Evolutionary conservation across 2,329 filamentous ascomycete species (phyloP), one percentile per base, ranked within the genome.

Genomic region (Lasiodiplodia gonubiensis): DNA sequence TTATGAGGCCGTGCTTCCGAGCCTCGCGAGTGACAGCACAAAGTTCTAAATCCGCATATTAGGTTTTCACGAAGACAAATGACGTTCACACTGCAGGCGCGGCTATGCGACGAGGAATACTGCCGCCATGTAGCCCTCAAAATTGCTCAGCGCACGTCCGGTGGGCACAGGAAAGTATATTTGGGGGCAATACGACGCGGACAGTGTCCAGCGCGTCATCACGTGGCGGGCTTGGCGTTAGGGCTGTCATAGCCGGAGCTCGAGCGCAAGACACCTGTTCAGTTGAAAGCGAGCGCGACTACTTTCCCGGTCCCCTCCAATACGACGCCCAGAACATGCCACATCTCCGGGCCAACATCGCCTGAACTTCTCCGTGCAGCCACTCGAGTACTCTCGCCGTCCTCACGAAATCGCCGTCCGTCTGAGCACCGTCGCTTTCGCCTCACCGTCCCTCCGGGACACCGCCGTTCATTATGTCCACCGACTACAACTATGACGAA

Each of bases 401-500:
- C 57, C 23, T 23, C 57, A 30, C 52, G 8, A 21, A 48, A 18
- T 3, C 23, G 27, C 23, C 35, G 39, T 25, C 18, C 25, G 39
- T 23, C 54, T 57, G 64, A 66, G 64, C 52, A 42, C 11, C 39
- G 57, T 60, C 57, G 39, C 57, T 49, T 48, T 21, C 57, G 57
- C 39, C 42, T 48, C 64, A 33, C 18, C 55, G 65, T 67, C 65
- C 65, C 65, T 52, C 55, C 25, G 65, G 65, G 65, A 67, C 65
- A 59, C 48, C 64, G 53, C 52, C 61, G 42, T 64, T 67, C 82
- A 89, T 84, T 79, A 95, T 95, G 89, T 94, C 90, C 78, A 92
- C 92, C 76, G 94, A 98, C 81, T 99, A 99, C 86, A 96, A 92
- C 76, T 99, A 99, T 84, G 95, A 99, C 87, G 92, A 97, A 78